Evolutionary conservation across 257 asterid species (phyloP), one percentile per base, ranked within the genome.

Genomic region (Lavandula angustifolia): DNA sequence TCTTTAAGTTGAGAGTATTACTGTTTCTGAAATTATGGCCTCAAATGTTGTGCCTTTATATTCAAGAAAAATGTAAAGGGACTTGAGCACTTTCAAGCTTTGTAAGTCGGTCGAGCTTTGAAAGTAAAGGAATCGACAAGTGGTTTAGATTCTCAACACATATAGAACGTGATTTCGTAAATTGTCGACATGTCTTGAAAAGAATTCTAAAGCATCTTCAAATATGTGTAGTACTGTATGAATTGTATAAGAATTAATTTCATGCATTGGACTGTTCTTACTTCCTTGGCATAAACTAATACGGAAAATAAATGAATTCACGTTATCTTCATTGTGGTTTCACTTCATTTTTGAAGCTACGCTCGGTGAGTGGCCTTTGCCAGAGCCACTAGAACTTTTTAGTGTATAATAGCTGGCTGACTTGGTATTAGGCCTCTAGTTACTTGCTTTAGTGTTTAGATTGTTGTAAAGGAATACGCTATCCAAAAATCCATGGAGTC

Each of bases 211-310:
- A 55, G 44, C 44, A 11, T 67, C 27, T 22, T 60, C 40, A 14
- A 32, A 14, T 43, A n/a, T 14, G 34, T 61, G 60, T 60, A 9
- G 50, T 60, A 58, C 74, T 17, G 43, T 40, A 58, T 33, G 54
- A 56, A 60, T 46, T 38, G 73, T 68, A 48, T 67, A 63, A 10
- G 59, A 57, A 31, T 31, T 47, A 8, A 27, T 41, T 64, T n/a
- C 22, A 37, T 52, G 53, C 29, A 7, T 34, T 4, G 13, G 38
- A 40, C 9, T 9, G 38, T 18, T 64, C 22, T 10, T 37, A 22
- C 8, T 2, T 7, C 13, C 12, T 43, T 46, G 14, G 31, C 47
- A 16, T 48, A 47, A 9, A 49, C 13, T 48, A 14, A 63, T 34
- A 47, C 9, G 59, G 6, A 7, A 9, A 17, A 54, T 8, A 40